Percentiles rank a stretch among this genome's conserved stretches.
Evolutionary conservation across 164 flowering plant genomes (phyloP).

Genomic region (Kingdonia uniflora): DNA sequence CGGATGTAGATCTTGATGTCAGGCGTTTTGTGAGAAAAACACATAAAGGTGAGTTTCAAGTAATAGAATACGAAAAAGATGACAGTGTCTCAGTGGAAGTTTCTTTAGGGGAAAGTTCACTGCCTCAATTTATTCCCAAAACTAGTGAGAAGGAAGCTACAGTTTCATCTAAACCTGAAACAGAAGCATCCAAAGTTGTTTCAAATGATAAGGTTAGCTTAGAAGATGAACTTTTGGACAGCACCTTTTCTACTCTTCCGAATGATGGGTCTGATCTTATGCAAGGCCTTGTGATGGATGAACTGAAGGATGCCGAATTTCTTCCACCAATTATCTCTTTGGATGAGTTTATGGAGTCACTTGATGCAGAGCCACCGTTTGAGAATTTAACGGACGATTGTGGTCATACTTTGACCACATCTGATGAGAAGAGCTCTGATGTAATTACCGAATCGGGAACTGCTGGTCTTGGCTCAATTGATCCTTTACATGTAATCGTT

Average conservation of each 20-base stretch:
- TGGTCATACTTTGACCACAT: constrained; percentile 15
- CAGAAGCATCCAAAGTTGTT: constrained; percentile 4
- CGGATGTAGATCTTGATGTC: constrained; percentile 73
- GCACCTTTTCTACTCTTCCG: constrained; percentile 35
- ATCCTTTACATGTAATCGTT: constrained; percentile 11
- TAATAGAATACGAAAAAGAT: constrained; percentile 58
- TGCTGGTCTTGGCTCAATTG: constrained; percentile 17
- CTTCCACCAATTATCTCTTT: constrained; percentile 95
- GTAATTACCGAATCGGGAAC: constrained; percentile 22
- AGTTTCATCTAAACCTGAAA: constrained; percentile 15
- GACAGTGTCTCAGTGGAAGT: constrained; percentile 59
- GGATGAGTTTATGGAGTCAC: constrained; percentile 94
- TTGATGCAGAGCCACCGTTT: constrained; percentile 79
- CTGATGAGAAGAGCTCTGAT: constrained; percentile 26
- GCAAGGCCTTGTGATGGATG: constrained; percentile 78
- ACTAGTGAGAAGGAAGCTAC: constrained; percentile 16
- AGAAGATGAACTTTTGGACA: constrained; percentile 17
- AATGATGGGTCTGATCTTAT: constrained; percentile 54
- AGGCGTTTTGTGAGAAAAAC: constrained; percentile 92
- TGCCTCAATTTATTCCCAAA: constrained; percentile 21
- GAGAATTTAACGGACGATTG: constrained; percentile 43
- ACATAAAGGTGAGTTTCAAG: constrained; percentile 94
- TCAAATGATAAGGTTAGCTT: constrained; percentile 17
- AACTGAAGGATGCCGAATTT: constrained; percentile 60
- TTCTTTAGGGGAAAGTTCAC: constrained; percentile 36